Conservation (phyloP, 2,329 filamentous ascomycete species). For the Aulographum hederae region DNA sequence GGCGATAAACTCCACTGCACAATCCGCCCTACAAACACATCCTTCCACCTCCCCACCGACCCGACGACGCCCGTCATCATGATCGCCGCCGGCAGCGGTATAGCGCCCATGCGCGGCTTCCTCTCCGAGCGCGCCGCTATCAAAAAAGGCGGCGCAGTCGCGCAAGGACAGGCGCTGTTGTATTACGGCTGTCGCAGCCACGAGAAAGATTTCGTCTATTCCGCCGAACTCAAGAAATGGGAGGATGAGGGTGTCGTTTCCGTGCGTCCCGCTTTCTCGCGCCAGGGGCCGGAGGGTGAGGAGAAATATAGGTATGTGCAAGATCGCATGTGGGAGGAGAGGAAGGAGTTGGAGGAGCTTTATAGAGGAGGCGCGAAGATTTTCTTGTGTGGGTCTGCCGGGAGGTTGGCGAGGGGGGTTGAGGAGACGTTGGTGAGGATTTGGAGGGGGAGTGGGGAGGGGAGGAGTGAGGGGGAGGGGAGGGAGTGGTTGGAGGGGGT, state of each 20-base stretch:
- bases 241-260: constrained; percentile 39
- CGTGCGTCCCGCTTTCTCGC: constrained; percentile 43
- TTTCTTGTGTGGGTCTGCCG: constrained; percentile 46
- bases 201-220: constrained; percentile 40
- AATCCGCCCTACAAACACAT: not conserved
- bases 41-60: constrained; percentile 6
- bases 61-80: constrained; percentile 32
- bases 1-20: not conserved
- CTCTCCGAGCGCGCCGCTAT: constrained; percentile 12
- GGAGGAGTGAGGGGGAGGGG: constrained; percentile 20
- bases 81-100: constrained; percentile 16
- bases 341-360: constrained; percentile 24
- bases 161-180: constrained; percentile 41
- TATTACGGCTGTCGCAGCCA: constrained; percentile 45
- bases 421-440: constrained; percentile 25
- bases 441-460: constrained; percentile 15
- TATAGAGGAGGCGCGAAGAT: constrained; percentile 34
- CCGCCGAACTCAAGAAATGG: constrained; percentile 40
- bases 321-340: constrained; percentile 30
- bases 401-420: constrained; percentile 22
- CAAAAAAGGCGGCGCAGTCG: constrained; percentile 10
- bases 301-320: constrained; percentile 35
- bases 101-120: constrained; percentile 17
- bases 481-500: constrained; percentile 26
- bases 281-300: constrained; percentile 15